Evolutionary conservation across 1,139 yeast genomes (phyloP), one percentile per base, ranked within the genome.

Genomic region (Sugiyamaella paludigena): DNA sequence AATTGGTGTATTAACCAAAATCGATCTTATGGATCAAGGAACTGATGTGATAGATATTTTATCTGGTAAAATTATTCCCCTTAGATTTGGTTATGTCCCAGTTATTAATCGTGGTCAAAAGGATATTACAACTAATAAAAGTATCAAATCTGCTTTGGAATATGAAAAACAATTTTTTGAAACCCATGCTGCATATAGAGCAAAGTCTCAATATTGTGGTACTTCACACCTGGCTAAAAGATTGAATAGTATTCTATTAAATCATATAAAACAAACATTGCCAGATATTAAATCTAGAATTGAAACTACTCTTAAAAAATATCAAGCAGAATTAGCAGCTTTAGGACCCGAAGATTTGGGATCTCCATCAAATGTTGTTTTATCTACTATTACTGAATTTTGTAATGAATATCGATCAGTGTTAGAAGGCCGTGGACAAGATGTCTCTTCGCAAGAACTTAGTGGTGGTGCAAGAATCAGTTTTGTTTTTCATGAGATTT

Each of bases 91-190:
- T 49, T 92, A 92, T 65, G 96, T 92, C 45, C 98, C 98, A 5
- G 98, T 92, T 48, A 91, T 92, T 62, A 92, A 92, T 71, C 83
- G 98, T 71, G 98, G 98, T 63, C 98, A 92, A 73, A 88, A 85
- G 67, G 98, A 92, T 72, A 94, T 92, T 62, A 95, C 89, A 67
- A 68, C 71, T 51, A 84, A 83, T 62, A 92, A 91, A 69, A 85
- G 96, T 12, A 92, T 92, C 63, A 80, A 92, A 67, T 85, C 84
- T 37, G 98, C 98, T 4, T 77, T 92, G 61, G 77, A 77, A 42
- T 92, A 86, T 66, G 98, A 92, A 71, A 78, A 78, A 55, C 69
- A 73, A 32, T 92, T 80, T 63, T 92, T 92, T 65, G 92, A 91
- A 72, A 83, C 85, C 58, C 94, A 97, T 33, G 78, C 94, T 59